Evolutionary conservation across 2,329 filamentous ascomycete species (phyloP), one percentile per base, ranked within the genome.

Genomic region (Aspergillus pseudonomiae): DNA sequence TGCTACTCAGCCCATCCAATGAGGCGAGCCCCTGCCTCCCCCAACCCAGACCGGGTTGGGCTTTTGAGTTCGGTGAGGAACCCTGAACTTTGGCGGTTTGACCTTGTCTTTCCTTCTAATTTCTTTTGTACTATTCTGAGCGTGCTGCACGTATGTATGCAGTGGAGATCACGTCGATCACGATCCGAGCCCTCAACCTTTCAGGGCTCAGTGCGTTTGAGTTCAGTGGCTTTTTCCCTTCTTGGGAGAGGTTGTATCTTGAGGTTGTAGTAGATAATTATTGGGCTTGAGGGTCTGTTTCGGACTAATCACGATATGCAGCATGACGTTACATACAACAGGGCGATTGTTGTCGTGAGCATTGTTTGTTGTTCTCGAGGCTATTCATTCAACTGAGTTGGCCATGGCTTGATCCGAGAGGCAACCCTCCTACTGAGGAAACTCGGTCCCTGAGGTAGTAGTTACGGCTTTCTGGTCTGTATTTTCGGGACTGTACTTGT

Each of bases 111-210:
- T 26, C 30, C n/a, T 36, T 46, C n/a, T 16, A 26, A 24, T 21
- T 14, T 39, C 48, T 43, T 36, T 21, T 11, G 14, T 21, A 30
- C n/a, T 24, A 6, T 26, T 45, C 32, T 30, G 19, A 16, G 56
- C 41, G 60, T 53, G 48, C 60, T 32, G 64, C 60, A 63, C 62
- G 59, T 61, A 56, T 59, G 57, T 63, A 61, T 60, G 57, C 63
- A 61, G 58, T 63, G 61, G 63, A 68, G 59, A 67, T 64, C 66
- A 63, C 21, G 64, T 62, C 61, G 64, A 69, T 69, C 62, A 43
- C 10, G 56, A 45, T 59, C 36, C 12, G 55, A 57, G 36, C 46
- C 41, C 41, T 50, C 45, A 36, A 28, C 30, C 45, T 39, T 28
- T 53, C 14, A 39, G 24, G n/a, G 19, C 34, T 36, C 41, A 11